Percentiles rank a stretch among this genome's conserved stretches.
Evolutionary conservation across 495 filamentous ascomycete genomes (phyloP).

Genomic region (Aspergillus cavernicola): DNA sequence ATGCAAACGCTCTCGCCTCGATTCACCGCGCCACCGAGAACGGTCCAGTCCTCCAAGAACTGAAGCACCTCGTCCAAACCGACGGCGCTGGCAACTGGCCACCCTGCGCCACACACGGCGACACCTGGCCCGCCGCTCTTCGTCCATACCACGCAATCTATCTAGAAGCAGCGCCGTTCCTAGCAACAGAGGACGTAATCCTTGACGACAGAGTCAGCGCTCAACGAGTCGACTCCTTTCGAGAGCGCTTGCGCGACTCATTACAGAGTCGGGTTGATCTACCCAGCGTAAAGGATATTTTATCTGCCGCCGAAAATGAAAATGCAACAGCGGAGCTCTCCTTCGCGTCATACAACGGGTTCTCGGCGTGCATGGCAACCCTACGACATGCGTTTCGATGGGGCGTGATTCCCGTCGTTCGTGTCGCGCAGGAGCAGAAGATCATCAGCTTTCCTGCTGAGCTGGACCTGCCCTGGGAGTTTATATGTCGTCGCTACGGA

Average conservation of each 20-base stretch:
- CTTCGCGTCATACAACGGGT: background rate
- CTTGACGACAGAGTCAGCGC: background rate
- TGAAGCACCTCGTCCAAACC: no score
- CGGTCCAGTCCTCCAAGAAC: no score
- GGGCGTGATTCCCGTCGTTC: constrained; percentile 41
- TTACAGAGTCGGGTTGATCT: background rate
- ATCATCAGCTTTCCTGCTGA: constrained; percentile 31
- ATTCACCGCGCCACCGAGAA: no score
- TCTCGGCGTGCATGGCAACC: background rate
- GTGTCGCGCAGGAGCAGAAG: constrained; percentile 36
- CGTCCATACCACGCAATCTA: background rate
- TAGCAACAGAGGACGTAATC: background rate
- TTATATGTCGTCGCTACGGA: constrained; percentile 33
- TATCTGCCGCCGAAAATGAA: background rate
- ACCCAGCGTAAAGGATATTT: background rate
- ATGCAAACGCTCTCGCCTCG: no score
- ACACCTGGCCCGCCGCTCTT: background rate
- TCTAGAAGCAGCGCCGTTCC: background rate
- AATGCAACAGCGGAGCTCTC: background rate
- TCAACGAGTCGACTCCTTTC: background rate
- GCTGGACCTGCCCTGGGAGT: constrained; percentile 34
- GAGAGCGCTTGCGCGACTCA: background rate
- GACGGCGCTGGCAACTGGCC: background rate
- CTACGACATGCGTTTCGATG: constrained; percentile 18
- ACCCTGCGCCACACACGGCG: background rate